These are phyloP conservation scores for Pichia sp. DNA, from an alignment of 1,139 yeast species.

Conservation along the genomic window DNA sequence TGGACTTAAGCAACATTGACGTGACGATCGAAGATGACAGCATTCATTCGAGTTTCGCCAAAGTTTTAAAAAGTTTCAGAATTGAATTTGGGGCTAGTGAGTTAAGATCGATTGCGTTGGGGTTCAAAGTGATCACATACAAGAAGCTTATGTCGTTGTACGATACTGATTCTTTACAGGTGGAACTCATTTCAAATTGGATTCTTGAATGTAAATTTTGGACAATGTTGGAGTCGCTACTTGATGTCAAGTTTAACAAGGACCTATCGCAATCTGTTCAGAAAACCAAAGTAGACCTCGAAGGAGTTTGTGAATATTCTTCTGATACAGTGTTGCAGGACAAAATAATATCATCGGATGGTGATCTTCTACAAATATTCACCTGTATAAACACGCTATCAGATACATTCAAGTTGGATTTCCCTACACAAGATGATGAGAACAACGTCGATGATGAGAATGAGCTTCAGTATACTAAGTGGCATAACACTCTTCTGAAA, in stretches of 20 bases:
- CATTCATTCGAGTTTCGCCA: conserved; percentile 23
- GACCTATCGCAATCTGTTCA: background rate
- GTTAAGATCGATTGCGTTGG: conserved; percentile 48
- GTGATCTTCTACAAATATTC: conserved; percentile 23
- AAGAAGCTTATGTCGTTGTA: conserved; percentile 36
- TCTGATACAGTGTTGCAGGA: conserved; percentile 26
- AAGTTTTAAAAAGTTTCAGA: conserved; percentile 43
- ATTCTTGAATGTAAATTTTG: conserved; percentile 74
- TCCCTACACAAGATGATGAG: conserved; percentile 25
- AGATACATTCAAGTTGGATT: conserved; percentile 27
- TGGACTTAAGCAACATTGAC: conserved; percentile 10
- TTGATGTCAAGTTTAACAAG: conserved; percentile 23
- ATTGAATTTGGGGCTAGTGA: conserved; percentile 36
- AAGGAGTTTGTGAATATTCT: conserved; percentile 16
- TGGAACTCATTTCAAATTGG: conserved; percentile 41
- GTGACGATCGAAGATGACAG: conserved; percentile 22
- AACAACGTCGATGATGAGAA: conserved; percentile 18
- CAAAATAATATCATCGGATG: conserved; percentile 20
- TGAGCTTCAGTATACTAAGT: conserved; percentile 35
- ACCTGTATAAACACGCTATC: conserved; percentile 25
- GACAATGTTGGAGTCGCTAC: conserved; percentile 55
- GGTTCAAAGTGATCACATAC: conserved; percentile 52
- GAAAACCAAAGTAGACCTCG: background rate
- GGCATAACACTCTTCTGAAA: conserved; percentile 38
- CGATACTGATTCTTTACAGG: conserved; percentile 20